Base-by-base conservation (phyloP, 2,329 filamentous ascomycete genomes). In the Cladophialophora carrionii region DNA sequence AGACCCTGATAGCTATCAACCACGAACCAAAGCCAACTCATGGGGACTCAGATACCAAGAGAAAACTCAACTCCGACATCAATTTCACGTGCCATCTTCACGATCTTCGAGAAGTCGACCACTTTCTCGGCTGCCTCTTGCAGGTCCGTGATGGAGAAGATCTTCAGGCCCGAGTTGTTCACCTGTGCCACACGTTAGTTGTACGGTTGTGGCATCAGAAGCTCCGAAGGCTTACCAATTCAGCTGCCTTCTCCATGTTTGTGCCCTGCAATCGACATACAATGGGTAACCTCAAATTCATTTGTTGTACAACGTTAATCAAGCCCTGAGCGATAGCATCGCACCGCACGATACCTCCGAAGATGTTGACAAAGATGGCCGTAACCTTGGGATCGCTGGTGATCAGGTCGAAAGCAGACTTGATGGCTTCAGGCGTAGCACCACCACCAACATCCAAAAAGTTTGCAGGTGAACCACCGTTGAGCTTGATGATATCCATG, bases 401-500 rank as follows among this genome's bases (percentile, higher is more conserved):
- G 84, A 99, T 99, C 75, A 99, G 90, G 80, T 96, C 93, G 77
- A 99, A 99, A 72, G 95, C 95, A 81, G 95, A 90, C 84, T 92
- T 91, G 82, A 99, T 99, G 74, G 95, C 95, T 72, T 93, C 90
- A 37, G 95, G 93, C 67, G 95, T 99, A 72, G 95, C 95, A 84
- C 95, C 95, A 79, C 95, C 95, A 76, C 95, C 95, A 73, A 99
- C 95, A 78, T 99, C 95, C 73, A 99, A 86, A 88, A 99, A 99
- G 88, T 99, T 99, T 74, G 95, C 95, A 69, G 95, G 95, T 76
- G 87, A 84, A 70, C 95, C 95, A 73, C 95, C 95, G 83, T 98
- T 99, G 70, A 99, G 87, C 88, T 99, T 98, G 87, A 99, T 99
- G 80, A 99, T 98, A 81, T 99, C 95, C 95, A 99, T 99, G 78